Evolutionary conservation across 2,329 filamentous ascomycete species (phyloP).

Genomic region (Mycogone perniciosa): DNA sequence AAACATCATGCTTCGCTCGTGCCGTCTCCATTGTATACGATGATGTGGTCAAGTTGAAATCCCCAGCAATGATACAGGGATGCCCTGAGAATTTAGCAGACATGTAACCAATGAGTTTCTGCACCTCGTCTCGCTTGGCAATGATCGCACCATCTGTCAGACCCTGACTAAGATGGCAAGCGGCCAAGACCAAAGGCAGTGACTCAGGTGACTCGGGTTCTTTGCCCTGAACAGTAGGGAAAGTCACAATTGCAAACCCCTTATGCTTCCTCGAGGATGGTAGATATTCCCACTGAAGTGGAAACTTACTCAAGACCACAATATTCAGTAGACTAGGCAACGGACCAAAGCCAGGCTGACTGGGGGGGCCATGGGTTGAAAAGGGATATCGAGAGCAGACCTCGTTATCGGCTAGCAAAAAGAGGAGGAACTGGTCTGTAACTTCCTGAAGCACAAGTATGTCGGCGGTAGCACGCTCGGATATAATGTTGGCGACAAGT

Average conservation of each 20-base stretch:
- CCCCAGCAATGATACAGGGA: slow-evolving; percentile 54
- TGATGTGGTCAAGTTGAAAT: slow-evolving; percentile 60
- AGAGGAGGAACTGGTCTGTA: slow-evolving; percentile 55
- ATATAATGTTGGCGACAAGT: slow-evolving; percentile 39
- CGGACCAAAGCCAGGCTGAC: slow-evolving; percentile 44
- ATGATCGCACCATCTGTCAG: slow-evolving; percentile 52
- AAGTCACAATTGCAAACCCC: slow-evolving; percentile 44
- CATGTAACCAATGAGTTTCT: slow-evolving; percentile 43
- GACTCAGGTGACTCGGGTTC: slow-evolving; percentile 16
- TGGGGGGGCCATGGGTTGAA: slow-evolving; percentile 50
- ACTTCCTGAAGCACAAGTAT: slow-evolving; percentile 56
- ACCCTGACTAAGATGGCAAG: slow-evolving; percentile 56
- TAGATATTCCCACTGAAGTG: slow-evolving; percentile 51
- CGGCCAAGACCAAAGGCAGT: slow-evolving; percentile 43
- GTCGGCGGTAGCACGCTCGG: slow-evolving; percentile 36
- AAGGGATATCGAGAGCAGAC: slow-evolving; percentile 48
- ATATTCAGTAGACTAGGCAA: slow-evolving; percentile 56
- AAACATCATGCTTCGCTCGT: slow-evolving; percentile 47
- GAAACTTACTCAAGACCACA: slow-evolving; percentile 50
- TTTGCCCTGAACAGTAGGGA: slow-evolving; percentile 22
- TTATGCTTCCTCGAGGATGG: slow-evolving; percentile 52
- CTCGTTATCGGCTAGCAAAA: slow-evolving; percentile 41
- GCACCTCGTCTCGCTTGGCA: slow-evolving; percentile 51
- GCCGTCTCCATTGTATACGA: slow-evolving; percentile 48
- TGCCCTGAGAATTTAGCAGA: slow-evolving; percentile 32